Evolutionary conservation across 352 stramenopile genomes (phyloP).

Genomic region (Pythium coloratum): DNA sequence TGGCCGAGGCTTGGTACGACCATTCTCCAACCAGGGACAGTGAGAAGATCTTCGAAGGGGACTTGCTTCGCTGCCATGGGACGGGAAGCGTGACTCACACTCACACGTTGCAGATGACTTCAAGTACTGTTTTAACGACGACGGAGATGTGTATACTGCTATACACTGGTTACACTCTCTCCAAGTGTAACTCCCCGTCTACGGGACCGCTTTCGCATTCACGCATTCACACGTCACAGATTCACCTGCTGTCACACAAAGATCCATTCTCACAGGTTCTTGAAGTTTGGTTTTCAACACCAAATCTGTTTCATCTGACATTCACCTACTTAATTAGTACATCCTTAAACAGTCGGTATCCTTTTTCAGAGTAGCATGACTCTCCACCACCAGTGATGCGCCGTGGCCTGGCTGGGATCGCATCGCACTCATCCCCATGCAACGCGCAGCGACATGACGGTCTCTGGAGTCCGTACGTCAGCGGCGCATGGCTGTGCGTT

Average conservation of each 20-base stretch:
- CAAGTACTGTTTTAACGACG: background rate
- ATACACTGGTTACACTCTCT: background rate
- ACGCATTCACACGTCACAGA: background rate
- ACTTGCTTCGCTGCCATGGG: no score
- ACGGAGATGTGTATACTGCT: background rate
- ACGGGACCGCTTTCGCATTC: conserved; percentile 3
- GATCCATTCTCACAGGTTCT: background rate
- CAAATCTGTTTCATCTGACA: background rate
- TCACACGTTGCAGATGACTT: background rate
- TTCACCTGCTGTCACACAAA: background rate
- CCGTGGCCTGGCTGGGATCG: background rate
- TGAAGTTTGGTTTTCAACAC: background rate
- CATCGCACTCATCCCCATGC: background rate
- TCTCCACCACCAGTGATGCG: conserved; percentile 7
- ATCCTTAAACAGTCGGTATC: background rate
- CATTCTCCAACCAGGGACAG: no score
- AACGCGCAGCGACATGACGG: conserved; percentile 4
- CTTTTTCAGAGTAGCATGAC: background rate
- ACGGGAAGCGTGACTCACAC: no score
- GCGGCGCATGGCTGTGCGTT: background rate
- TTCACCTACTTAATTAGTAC: background rate
- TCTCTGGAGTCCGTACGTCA: background rate
- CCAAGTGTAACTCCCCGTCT: background rate
- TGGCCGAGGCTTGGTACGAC: no score
- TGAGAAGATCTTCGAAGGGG: no score